These are phyloP conservation scores for Hortaea sp. DNA, from an alignment of 2,329 filamentous ascomycete species.

Conservation along the genomic window DNA sequence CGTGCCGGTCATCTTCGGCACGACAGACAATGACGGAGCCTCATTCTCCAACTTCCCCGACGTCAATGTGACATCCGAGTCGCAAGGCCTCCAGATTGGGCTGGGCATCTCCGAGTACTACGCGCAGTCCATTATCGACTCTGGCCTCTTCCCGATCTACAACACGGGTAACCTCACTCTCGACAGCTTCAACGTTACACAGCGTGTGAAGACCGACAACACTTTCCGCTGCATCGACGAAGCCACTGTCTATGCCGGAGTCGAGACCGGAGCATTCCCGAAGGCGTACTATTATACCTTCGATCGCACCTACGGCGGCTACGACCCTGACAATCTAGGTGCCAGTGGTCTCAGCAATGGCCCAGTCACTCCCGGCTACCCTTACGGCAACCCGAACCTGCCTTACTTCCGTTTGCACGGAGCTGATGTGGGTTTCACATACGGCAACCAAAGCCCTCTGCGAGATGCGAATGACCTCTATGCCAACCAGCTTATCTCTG, in stretches of 20 bases:
- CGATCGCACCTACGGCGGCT: constrained; percentile 43
- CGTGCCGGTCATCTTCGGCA: constrained; percentile 48
- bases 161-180: constrained; percentile 42
- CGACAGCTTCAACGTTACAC: constrained; percentile 46
- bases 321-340: constrained; percentile 45
- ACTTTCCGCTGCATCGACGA: constrained; percentile 52
- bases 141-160: constrained; percentile 42
- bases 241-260: constrained; percentile 45
- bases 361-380: constrained; percentile 26
- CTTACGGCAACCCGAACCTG: constrained; percentile 40
- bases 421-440: constrained; percentile 33
- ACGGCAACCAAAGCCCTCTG: constrained; percentile 28
- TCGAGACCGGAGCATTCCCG: constrained; percentile 36
- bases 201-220: constrained; percentile 48
- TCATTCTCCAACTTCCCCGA: constrained; percentile 43
- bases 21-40: constrained; percentile 45
- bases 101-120: constrained; percentile 35
- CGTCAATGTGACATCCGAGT: constrained; percentile 31
- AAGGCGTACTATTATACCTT: constrained; percentile 51
- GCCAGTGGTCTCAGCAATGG: constrained; percentile 27
- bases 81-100: constrained; percentile 34
- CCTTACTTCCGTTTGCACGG: constrained; percentile 50
- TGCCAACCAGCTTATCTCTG: constrained; percentile 35
- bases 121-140: constrained; percentile 32
- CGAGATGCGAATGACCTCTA: constrained; percentile 43